These are phyloP conservation scores for Solanum bulbocastanum DNA, from an alignment of 257 asterid species.

Conservation along the genomic window DNA sequence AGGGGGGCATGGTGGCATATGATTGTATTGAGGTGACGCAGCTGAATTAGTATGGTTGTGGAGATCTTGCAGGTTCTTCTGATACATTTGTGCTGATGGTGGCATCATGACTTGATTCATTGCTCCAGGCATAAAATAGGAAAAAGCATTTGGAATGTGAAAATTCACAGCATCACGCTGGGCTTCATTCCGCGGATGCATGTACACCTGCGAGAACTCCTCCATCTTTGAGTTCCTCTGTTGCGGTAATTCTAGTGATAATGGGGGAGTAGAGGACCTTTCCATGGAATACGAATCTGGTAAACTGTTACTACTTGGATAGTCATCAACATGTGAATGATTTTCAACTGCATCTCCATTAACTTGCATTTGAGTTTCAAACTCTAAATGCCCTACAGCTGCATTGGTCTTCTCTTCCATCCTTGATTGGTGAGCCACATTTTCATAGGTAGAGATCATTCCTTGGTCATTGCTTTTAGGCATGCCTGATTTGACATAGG, in stretches of 20 bases:
- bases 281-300: conserved; percentile 36
- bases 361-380: conserved; percentile 17
- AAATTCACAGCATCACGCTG: conserved; percentile 30
- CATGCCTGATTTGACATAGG: conserved; percentile 65
- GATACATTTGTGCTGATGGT: conserved; percentile 34
- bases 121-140: conserved; percentile 57
- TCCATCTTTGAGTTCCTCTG: conserved; percentile 31
- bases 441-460: conserved; percentile 18
- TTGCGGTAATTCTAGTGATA: conserved; percentile 41
- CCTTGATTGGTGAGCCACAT: conserved; percentile 15
- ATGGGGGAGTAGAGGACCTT: conserved; percentile 45
- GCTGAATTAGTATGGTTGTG: conserved; percentile 41
- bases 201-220: conserved; percentile 33
- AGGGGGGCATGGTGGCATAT: conserved; percentile 46
- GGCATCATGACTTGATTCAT: conserved; percentile 55
- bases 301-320: conserved; percentile 35
- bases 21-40: conserved; percentile 51
- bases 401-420: conserved; percentile 14
- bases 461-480: conserved; percentile 33
- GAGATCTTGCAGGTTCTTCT: conserved; percentile 32
- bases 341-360: conserved; percentile 16
- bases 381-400: conserved; percentile 17
- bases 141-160: conserved; percentile 41
- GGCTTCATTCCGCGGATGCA: conserved; percentile 29
- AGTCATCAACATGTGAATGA: conserved; percentile 30